A percentile compares a stretch with the other conserved stretches of the same genome.
phyloP scores from a whole-genome alignment of 2,329 filamentous ascomycete genomes.

The Sarocladiaceae sp. region DNA sequence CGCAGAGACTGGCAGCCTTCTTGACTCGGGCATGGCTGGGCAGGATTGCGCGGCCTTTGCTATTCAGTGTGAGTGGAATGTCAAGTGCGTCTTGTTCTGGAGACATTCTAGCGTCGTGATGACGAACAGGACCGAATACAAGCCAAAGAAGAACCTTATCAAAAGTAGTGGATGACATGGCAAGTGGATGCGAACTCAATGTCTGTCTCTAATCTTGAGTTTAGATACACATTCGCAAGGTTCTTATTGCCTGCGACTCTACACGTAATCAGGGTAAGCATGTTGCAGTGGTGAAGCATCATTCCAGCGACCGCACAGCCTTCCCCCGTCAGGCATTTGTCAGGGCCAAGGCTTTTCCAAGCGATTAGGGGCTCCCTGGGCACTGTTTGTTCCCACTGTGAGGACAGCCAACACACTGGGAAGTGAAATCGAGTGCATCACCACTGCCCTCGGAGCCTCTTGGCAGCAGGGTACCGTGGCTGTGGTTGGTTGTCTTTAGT shows the following conservation, averaged over 20 bases:
- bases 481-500: not conserved
- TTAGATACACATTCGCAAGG: too few species aligned
- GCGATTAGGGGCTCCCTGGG: not conserved
- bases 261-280: not conserved
- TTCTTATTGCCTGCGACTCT: too few species aligned
- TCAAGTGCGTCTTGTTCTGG: too few species aligned
- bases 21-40: not conserved
- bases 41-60: conserved; percentile 1
- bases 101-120: not conserved
- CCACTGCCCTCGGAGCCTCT: not conserved
- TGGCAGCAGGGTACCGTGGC: not conserved
- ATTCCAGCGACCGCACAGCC: not conserved
- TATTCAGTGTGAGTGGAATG: not conserved
- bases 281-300: conserved; percentile 1
- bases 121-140: not conserved
- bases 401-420: not conserved
- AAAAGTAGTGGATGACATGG: too few species aligned
- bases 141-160: not conserved
- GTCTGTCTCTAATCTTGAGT: too few species aligned
- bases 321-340: conserved; percentile 6
- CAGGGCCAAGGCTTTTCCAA: not conserved
- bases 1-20: too few species aligned
- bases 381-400: not conserved
- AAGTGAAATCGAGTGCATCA: not conserved
- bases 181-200: too few species aligned